Conservation (phyloP, 78 protist genomes). For the Diacronema lutheri region DNA sequence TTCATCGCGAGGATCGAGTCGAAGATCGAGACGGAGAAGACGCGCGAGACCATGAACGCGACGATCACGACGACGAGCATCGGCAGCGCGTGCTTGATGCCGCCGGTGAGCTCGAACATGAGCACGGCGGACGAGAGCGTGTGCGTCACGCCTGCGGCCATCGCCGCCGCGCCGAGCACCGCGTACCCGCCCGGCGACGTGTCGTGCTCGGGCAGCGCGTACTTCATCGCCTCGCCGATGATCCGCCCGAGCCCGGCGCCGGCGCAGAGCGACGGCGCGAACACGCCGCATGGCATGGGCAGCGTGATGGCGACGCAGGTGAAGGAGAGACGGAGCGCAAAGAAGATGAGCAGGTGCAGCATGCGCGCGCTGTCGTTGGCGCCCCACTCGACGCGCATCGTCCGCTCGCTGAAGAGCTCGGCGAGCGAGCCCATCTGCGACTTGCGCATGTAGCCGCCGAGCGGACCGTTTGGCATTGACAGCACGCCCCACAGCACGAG, state of each 20-base stretch:
- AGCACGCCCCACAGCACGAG: no score
- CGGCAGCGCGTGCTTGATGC: conserved; percentile 57
- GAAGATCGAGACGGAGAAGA: conserved; percentile 53
- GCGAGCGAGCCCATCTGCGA: no score
- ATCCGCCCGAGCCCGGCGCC: conserved; percentile 72
- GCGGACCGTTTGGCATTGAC: no score
- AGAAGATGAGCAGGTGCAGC: neutral
- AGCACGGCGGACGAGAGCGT: conserved; percentile 69
- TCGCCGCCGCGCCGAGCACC: conserved; percentile 71
- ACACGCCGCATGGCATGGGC: conserved; percentile 71
- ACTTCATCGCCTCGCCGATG: conserved; percentile 42
- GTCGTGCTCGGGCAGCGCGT: conserved; percentile 32
- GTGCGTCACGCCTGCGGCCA: conserved; percentile 66
- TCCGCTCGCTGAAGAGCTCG: no score
- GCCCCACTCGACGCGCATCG: no score
- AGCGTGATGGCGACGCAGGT: conserved; percentile 31
- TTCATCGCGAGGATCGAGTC: conserved; percentile 46
- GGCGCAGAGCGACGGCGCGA: conserved; percentile 58
- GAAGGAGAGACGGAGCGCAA: neutral
- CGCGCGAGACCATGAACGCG: conserved; percentile 51
- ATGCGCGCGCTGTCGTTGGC: no score
- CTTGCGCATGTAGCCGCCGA: no score
- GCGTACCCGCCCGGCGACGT: no score
- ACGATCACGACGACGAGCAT: conserved; percentile 57
- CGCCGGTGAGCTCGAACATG: conserved; percentile 69